These are phyloP conservation scores for Cutaneotrichosporon dermatis DNA, from an alignment of 1,284 basidiomycete species.

Conservation along the genomic window DNA sequence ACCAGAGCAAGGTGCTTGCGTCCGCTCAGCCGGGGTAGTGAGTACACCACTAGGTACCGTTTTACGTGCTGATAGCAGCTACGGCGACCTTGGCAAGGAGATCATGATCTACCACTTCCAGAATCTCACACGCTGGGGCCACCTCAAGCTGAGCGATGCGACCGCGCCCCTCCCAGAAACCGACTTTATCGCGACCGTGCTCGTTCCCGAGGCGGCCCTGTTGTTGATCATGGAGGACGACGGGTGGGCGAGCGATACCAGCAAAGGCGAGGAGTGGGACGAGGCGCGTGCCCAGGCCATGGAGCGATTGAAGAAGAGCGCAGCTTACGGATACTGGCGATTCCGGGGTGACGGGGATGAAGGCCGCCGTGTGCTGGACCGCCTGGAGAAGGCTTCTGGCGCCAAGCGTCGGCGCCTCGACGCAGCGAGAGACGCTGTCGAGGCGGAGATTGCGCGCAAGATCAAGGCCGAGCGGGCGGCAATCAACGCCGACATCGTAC, in stretches of 20 bases:
- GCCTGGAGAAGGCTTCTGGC: not conserved
- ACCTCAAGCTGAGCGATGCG: constrained; percentile 12
- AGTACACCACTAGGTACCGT: constrained; percentile 13
- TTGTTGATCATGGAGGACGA: constrained; percentile 40
- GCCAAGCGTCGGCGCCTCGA: constrained; percentile 3
- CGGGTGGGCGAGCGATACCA: constrained; percentile 8
- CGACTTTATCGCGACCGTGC: constrained; percentile 38
- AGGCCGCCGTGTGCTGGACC: constrained; percentile 1
- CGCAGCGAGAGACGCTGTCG: not conserved
- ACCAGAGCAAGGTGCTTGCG: constrained; percentile 20
- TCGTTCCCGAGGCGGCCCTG: constrained; percentile 41
- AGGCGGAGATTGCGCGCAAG: not conserved
- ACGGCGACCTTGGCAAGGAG: constrained; percentile 36
- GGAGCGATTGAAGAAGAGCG: constrained; percentile 25
- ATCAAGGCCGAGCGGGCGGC: not conserved
- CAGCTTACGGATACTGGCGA: constrained; percentile 30
- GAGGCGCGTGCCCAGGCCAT: constrained; percentile 18
- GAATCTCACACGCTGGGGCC: constrained; percentile 27
- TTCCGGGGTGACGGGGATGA: constrained; percentile 22
- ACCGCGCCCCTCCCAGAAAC: constrained; percentile 25
- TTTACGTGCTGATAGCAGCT: constrained; percentile 27
- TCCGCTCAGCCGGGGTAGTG: constrained; percentile 36
- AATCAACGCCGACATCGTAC: not conserved
- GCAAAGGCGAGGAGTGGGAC: constrained; percentile 11
- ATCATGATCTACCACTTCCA: constrained; percentile 34